Percentiles rank a stretch among this genome's conserved stretches.
Conservation (phyloP, 257 asterid species). For the Echites panduratus region DNA sequence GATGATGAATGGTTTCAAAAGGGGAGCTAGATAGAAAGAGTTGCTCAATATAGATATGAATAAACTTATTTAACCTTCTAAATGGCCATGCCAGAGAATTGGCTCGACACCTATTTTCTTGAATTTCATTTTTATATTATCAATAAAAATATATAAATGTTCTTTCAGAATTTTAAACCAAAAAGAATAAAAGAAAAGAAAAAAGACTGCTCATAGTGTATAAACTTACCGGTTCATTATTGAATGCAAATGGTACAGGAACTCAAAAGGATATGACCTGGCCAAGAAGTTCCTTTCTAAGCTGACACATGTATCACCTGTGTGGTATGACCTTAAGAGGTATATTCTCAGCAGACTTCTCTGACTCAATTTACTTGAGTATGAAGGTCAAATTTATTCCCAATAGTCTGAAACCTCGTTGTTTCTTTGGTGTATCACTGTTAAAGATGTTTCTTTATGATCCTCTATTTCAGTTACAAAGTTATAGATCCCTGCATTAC, state of each 20-base stretch:
- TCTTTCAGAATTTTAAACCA: too few relatives aligned
- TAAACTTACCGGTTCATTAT: slow-evolving; percentile 2
- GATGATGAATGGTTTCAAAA: too few relatives aligned
- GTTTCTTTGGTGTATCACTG: neutral
- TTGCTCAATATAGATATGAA: too few relatives aligned
- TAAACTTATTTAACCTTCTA: too few relatives aligned
- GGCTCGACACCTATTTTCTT: too few relatives aligned
- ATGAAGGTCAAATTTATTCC: neutral
- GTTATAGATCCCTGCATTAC: neutral
- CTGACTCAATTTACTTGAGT: neutral
- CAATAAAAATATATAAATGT: too few relatives aligned
- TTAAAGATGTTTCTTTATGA: neutral
- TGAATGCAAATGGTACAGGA: slow-evolving; percentile 50
- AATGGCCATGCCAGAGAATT: too few relatives aligned
- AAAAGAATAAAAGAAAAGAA: too few relatives aligned
- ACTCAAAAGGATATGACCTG: slow-evolving; percentile 78
- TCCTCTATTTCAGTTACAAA: neutral
- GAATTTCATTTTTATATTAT: too few relatives aligned
- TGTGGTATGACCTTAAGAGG: slow-evolving; percentile 95
- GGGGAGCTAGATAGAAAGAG: neutral
- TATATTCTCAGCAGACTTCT: slow-evolving; percentile 14
- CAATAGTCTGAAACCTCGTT: neutral
- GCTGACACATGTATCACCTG: slow-evolving; percentile 87
- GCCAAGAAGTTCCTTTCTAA: slow-evolving; percentile 75
- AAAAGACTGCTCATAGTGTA: too few relatives aligned